Base-by-base conservation (phyloP, 2,329 filamentous ascomycete species). In the Nemania sp. region DNA sequence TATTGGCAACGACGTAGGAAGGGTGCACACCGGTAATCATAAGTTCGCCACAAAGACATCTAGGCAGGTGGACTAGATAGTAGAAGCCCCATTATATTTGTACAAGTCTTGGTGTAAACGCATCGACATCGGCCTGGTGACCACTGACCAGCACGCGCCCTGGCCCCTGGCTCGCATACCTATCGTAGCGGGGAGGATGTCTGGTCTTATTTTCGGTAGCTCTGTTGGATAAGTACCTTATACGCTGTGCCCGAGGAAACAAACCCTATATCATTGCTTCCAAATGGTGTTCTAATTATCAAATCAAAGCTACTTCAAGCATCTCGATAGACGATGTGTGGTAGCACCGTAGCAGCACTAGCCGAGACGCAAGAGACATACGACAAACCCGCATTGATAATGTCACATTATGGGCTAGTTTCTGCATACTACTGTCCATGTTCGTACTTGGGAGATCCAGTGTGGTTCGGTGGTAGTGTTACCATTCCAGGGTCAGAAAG, bases 311-410 rank as follows among this genome's bases (percentile, higher is more conserved):
- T 43, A 49, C 54, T 21, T 47, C 6, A n/a, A 12, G 42, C 35
- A 40, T 18, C 42, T 54, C 7, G 18, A 37, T 37, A 13, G 6
- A 29, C 32, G n/a, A 48, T 55, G 15, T 34, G n/a, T 32, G 32
- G 29, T n/a, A n/a, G n/a, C n/a, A n/a, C n/a, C 13, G 46, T 34
- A 49, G 37, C 21, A 56, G 39, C 49, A 32, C 11, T 17, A 35
- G 25, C 25, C 46, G 15, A 48, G 45, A 50, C 37, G 37, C 54
- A 57, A 37, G 18, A 48, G 45, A 50, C 37, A 17, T 46, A 57
- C 17, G 54, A 35, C 46, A 29, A 46, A 54, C 25, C 2, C 46
- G 25, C 50, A 47, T 46, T 29, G 7, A 21, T 9, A 37, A 21
- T 29, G 40, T 46, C 43, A 10, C 37, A 43, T 50, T 25, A 25